Base-by-base conservation (phyloP, 768 basidiomycete genomes). In the Pulveroboletus sp. region DNA sequence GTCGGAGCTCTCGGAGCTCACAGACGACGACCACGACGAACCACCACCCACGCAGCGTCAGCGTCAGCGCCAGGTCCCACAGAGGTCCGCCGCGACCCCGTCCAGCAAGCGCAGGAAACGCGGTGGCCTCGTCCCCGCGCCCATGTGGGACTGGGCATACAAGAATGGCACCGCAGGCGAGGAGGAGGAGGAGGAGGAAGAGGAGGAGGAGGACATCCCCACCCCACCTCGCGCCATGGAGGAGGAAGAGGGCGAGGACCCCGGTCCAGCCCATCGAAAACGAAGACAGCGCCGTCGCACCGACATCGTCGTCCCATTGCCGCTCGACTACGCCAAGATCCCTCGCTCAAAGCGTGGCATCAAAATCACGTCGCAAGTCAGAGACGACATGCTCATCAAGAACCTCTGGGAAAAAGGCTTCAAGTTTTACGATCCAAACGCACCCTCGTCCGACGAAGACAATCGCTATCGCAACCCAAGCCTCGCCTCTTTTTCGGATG, bases 71-170 rank as follows among this genome's bases (percentile, higher is more conserved):
- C n/a, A 32, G n/a, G n/a, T n/a, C 35, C 32, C n/a, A n/a, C n/a
- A n/a, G n/a, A 52, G 45, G 35, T 20, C 57, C 6, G 42, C 40
- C 36, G 27, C 27, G 12, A 7, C 64, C 14, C 44, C 55, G 8
- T 53, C 48, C 5, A 63, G 53, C 43, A 70, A 69, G 13, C 67
- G 75, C 53, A 76, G 72, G 64, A 80, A 81, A 60, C 77, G 82
- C 43, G 79, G 83, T 58, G 84, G 83, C 47, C 74, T 89, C 51
- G 82, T 88, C 1, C 87, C 89, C 24, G 82, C 82, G 31, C 80
- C 80, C 45, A 91, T 90, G 87, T 91, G 89, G 90, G 87, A 79
- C 21, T 92, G 90, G 89, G 87, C 82, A 13, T 76, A 76, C 57
- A 82, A 80, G 63, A 73, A 68, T 41, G 66, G 53, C 51, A 41